Base-by-base conservation (phyloP, 495 filamentous ascomycete genomes). In the Neurospora africana region DNA sequence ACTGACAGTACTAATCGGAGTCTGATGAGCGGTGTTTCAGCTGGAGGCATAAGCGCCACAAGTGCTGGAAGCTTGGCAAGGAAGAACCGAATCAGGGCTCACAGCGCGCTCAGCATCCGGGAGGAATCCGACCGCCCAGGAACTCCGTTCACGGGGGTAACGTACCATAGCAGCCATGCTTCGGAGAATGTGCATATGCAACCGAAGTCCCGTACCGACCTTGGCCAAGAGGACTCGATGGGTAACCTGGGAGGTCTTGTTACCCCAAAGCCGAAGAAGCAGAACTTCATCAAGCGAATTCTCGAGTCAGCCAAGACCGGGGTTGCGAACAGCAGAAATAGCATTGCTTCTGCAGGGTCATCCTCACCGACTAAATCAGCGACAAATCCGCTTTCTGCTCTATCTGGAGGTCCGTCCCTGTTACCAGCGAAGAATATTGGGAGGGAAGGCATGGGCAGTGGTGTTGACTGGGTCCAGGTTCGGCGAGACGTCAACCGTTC, bases 261-360 rank as follows among this genome's bases (percentile, higher is more conserved):
- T n/a, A 87, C 92, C 11, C 94, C 94, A 0, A 98, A 95, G 79
- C 84, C 89, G 5, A 97, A 95, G 80, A 98, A 95, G 82, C 89
- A 89, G 47, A 95, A 95, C 27, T 97, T 99, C 78, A 93, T 99
- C 81, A 97, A 95, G 82, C 96, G 96, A 76, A 94, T 99, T 69
- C 87, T 98, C 41, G 95, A 98, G 71, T 92, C 93, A 11, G 95
- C 95, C 13, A 97, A 96, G 82, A 97, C 96, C 0, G 92, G 92
- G 17, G 94, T 97, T 11, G 95, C 95, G 2, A 95, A 89, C 76
- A 92, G 92, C 35, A 88, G 95, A 75, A 94, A 91, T 71, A 95
- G 91, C 73, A 94, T 97, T 69, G 90, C 90, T 30, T 85, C 87
- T 33, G 86, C 88, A 5, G 88, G 90, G 44, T 77, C 80, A 8